Base-by-base conservation (phyloP, 345 rosid genomes). In the Erucastrum elatum region DNA sequence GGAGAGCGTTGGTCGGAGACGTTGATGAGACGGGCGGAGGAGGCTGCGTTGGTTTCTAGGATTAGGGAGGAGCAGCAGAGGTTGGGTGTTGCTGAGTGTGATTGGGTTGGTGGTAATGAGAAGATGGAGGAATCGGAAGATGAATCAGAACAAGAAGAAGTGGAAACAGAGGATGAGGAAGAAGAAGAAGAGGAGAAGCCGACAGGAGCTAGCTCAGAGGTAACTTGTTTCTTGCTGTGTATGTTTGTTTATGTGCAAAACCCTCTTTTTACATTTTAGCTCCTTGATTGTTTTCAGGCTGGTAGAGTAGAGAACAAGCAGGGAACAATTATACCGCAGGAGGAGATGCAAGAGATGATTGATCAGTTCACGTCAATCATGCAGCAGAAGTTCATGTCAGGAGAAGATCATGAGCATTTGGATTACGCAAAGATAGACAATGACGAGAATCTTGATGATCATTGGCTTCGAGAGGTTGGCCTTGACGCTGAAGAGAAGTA, bases 1-100 rank as follows among this genome's bases (percentile, higher is more conserved):
- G 98, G 99, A 60, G 98, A 93, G 80, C 82, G 94, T 51, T 94
- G 97, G 99, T 92, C 99, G 0, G 98, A 94, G 82, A 93, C 97
- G 0, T 84, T 94, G 87, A 84, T 94, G 88, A 89, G 98, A 86
- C 82, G 97, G 77, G 82, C 85, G 0, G 98, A 92, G 79, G 97
- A 94, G 76, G 97, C 97, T 0, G 72, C 84, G 64, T 79, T 94
- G 87, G 88, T 91, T 75, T 69, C 90, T 7, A 82, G 88, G 86
- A 93, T 94, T 74, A 87, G 99, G 75, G 96, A 82, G 70, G 94
- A 94, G 81, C 98, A 94, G 84, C 90, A 84, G 84, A 87, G 96
- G 85, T 84, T 90, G 77, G 97, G 98, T 61, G 91, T 95, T 67
- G 87, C 86, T 46, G 89, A 87, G 87, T 85, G 86, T 31, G 97